Conservation (phyloP, 2,329 filamentous ascomycete genomes). For the Colletotrichum sojae region DNA sequence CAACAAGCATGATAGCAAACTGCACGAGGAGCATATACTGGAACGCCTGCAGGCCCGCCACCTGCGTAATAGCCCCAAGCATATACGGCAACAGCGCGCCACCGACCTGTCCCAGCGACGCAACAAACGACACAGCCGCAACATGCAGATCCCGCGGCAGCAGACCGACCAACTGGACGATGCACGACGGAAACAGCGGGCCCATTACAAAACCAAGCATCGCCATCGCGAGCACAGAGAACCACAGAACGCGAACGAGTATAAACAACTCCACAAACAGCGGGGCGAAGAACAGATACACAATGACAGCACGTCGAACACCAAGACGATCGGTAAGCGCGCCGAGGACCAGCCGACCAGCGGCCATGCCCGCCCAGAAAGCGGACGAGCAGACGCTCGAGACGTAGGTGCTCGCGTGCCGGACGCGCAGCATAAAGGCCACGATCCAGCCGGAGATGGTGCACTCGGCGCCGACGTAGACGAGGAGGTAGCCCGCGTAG, state of each 20-base stretch:
- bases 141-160: constrained; percentile 53
- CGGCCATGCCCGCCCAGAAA: constrained; percentile 61
- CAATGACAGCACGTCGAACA: constrained; percentile 36
- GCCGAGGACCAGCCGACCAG: constrained; percentile 53
- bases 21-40: constrained; percentile 47
- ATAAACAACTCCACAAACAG: constrained; percentile 21
- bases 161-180: constrained; percentile 22
- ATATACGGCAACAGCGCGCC: constrained; percentile 58
- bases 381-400: constrained; percentile 58
- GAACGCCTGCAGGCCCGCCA: constrained; percentile 55
- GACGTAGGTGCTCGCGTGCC: constrained; percentile 51
- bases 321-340: constrained; percentile 50
- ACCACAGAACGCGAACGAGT: constrained; percentile 2
- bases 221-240: constrained; percentile 28
- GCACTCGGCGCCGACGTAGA: constrained; percentile 60
- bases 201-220: constrained; percentile 40
- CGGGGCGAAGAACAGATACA: constrained; percentile 20
- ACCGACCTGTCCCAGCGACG: constrained; percentile 59
- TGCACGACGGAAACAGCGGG: constrained; percentile 35
- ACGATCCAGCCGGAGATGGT: constrained; percentile 62
- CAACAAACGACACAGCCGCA: constrained; percentile 58
- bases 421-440: constrained; percentile 59
- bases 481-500: constrained; percentile 58
- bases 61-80: constrained; percentile 57
- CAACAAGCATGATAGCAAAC: constrained; percentile 39